These are phyloP conservation scores for Kurtzmaniella natalensis DNA, from an alignment of 1,139 yeast species.

Conservation along the genomic window DNA sequence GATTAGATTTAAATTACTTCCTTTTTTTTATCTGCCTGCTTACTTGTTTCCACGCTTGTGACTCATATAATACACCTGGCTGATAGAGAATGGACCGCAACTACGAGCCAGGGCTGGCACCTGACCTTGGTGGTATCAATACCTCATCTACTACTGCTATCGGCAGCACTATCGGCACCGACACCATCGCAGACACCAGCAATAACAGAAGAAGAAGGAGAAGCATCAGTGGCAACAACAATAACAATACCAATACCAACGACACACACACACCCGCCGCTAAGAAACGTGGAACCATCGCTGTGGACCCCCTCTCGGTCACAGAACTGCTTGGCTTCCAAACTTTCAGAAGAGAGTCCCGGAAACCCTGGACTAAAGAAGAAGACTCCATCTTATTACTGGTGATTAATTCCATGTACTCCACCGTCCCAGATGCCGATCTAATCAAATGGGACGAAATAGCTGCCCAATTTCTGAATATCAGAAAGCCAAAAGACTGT, in stretches of 20 bases:
- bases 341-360: slow-evolving; percentile 57
- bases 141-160: too few relatives aligned
- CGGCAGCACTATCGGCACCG: too few relatives aligned
- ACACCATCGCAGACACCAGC: too few relatives aligned
- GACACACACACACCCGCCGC: too few relatives aligned
- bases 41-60: too few relatives aligned
- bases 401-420: slow-evolving; percentile 15
- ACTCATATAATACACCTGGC: too few relatives aligned
- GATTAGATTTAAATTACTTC: too few relatives aligned
- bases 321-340: slow-evolving; percentile 75
- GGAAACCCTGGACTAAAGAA: slow-evolving; percentile 66
- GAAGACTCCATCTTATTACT: slow-evolving; percentile 47
- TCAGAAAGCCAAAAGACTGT: slow-evolving; percentile 62
- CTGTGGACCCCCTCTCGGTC: slow-evolving; percentile 62
- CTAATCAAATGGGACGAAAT: slow-evolving; percentile 64
- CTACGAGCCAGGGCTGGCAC: not conserved
- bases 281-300: slow-evolving; percentile 14
- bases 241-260: too few relatives aligned
- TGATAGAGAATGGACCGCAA: slow-evolving; percentile 1
- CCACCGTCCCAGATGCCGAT: slow-evolving; percentile 16
- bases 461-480: slow-evolving; percentile 24
- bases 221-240: not conserved
- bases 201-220: too few relatives aligned
- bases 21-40: too few relatives aligned
- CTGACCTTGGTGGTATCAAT: not conserved